These are phyloP conservation scores for Parastagonospora nodorum DNA, from an alignment of 2,329 filamentous ascomycete genomes.

Conservation along the genomic window DNA sequence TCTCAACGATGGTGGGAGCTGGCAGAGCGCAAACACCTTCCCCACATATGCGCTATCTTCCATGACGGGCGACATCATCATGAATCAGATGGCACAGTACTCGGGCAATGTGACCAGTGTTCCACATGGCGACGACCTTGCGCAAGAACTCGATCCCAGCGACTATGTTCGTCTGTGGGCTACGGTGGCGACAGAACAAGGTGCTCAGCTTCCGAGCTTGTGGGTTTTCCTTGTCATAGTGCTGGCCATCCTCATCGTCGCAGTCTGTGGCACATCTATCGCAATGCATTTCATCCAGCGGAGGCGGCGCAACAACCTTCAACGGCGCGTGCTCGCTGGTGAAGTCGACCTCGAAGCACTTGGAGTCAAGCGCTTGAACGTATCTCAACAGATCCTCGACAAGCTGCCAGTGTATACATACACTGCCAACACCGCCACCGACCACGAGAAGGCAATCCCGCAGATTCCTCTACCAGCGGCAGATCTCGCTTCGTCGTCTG, in stretches of 20 bases:
- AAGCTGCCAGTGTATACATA: conserved; percentile 82
- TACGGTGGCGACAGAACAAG: conserved; percentile 56
- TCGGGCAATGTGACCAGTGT: conserved; percentile 71
- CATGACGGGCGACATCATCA: conserved; percentile 67
- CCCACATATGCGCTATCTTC: conserved; percentile 84
- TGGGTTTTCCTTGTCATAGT: conserved; percentile 80
- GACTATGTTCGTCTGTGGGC: conserved; percentile 59
- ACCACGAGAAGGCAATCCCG: conserved; percentile 21
- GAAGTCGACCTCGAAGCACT: conserved; percentile 86
- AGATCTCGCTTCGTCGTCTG: conserved; percentile 11
- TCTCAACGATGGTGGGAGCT: conserved; percentile 70
- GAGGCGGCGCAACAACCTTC: conserved; percentile 69
- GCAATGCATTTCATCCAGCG: conserved; percentile 80
- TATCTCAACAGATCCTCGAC: conserved; percentile 73
- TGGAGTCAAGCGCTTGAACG: conserved; percentile 80
- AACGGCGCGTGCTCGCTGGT: conserved; percentile 72
- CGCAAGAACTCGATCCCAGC: conserved; percentile 42
- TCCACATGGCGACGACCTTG: conserved; percentile 47
- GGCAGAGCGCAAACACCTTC: conserved; percentile 72
- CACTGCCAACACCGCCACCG: conserved; percentile 34
- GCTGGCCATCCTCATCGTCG: conserved; percentile 69
- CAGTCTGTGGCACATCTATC: conserved; percentile 70
- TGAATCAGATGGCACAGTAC: conserved; percentile 74
- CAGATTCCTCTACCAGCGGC: conserved; percentile 13
- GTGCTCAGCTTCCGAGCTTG: conserved; percentile 68